Evolutionary conservation across 73 alveolate species (phyloP).

Genomic region (Paramecium octaurelia): DNA sequence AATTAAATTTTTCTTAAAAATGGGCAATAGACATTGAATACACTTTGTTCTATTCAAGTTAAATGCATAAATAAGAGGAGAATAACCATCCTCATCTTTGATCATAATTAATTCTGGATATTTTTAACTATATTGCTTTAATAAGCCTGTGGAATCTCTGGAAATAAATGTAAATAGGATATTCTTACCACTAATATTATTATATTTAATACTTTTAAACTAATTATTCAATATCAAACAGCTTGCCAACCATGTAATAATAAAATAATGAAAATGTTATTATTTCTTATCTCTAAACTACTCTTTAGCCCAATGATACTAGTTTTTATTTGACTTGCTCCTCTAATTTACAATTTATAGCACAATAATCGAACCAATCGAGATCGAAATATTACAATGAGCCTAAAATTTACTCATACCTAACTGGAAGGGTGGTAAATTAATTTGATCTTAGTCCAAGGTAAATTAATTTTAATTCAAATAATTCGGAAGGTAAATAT

Average conservation of each 20-base stretch:
- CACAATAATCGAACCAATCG: slow-evolving; percentile 33
- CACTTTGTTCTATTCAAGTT: background rate
- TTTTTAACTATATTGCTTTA: background rate
- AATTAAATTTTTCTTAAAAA: background rate
- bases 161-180: background rate
- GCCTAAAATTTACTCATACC: background rate
- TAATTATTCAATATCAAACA: background rate
- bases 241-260: background rate
- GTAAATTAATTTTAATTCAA: background rate
- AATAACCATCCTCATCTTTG: background rate
- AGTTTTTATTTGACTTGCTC: background rate
- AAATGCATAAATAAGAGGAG: slow-evolving; percentile 6
- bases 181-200: background rate
- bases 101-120: background rate
- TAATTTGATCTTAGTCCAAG: background rate
- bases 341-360: background rate
- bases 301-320: background rate
- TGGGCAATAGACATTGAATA: background rate
- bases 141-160: background rate
- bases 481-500: background rate
- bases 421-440: background rate
- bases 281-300: background rate
- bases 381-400: background rate
- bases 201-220: background rate
- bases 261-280: slow-evolving; percentile 31